Evolutionary conservation across 805 yeast genomes (phyloP), one percentile per base, ranked within the genome.

Genomic region (Yamadazyma tumulicola): DNA sequence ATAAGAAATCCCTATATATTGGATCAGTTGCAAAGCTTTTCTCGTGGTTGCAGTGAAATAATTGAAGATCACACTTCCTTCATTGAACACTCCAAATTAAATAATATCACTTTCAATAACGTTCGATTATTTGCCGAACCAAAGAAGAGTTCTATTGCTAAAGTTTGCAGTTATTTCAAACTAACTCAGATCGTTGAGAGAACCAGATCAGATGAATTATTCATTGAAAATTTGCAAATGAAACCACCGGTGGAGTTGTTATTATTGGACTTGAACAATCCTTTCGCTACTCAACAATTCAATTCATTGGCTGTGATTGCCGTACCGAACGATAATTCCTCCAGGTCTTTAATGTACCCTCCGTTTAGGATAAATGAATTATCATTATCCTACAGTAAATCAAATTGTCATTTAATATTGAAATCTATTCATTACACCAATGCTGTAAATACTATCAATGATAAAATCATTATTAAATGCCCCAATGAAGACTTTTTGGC

Each of bases 1-100:
- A 32, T 67, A 18, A 51, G 70, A 26, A 67, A 67, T 37, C 73
- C 72, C 9, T 67, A 64, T 32, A 50, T 65, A 10, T 38, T 61
- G 19, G 67, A 61, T 8, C 61, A 55, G 37, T 47, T 67, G 31
- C 22, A 31, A 7, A 37, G 29, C 5, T 38, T 49, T 14, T 40
- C 38, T 26, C 12, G 19, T 3, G 40, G 42, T 6, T 48, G 59
- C 27, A 14, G 34, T 4, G 26, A 32, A 5, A 34, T 62, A 12
- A 34, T 61, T 4, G 43, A 39, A 2, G 35, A 35, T 10, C 41
- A 34, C 15, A 15, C 33, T 9, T 24, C 25, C 4, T 33, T n/a
- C 11, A 31, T 43, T 11, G 39, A 38, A 34, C 43, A 44, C 13
- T 32, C 42, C 14, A 48, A 45, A 18, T 47, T 67, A 34, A 53